Conservation (phyloP, 495 filamentous ascomycete species). For the Daldinia childiae region DNA sequence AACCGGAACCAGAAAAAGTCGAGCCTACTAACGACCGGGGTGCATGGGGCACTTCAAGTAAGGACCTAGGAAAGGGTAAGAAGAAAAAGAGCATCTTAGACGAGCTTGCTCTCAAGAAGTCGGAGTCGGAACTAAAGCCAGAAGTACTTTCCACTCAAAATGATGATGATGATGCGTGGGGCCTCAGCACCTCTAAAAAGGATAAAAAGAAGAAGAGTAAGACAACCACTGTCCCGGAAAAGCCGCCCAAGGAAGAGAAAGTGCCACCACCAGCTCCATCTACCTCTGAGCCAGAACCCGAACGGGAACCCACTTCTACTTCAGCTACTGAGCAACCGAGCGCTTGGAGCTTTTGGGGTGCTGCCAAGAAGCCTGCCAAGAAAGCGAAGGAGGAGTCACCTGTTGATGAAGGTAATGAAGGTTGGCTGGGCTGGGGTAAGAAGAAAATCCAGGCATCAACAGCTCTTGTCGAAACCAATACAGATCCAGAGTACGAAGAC, state of each 20-base stretch:
- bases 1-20: conserved; percentile 21
- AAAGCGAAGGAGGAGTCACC: conserved; percentile 31
- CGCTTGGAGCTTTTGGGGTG: conserved; percentile 53
- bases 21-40: conserved; percentile 6
- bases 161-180: conserved; percentile 46
- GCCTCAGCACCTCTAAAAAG: conserved; percentile 47
- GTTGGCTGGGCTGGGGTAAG: conserved; percentile 47
- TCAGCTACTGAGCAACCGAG: conserved; percentile 40
- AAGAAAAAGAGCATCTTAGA: conserved; percentile 31
- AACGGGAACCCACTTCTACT: not conserved
- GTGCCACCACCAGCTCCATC: not conserved
- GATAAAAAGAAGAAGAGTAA: conserved; percentile 51
- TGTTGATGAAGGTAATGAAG: conserved; percentile 25
- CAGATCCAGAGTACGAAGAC: conserved; percentile 36
- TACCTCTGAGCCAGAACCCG: conserved; percentile 2
- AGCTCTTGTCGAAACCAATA: conserved; percentile 49
- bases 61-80: conserved; percentile 25
- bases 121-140: conserved; percentile 25
- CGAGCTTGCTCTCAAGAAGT: conserved; percentile 19
- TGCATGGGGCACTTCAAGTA: conserved; percentile 10
- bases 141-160: conserved; percentile 5
- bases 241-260: conserved; percentile 21
- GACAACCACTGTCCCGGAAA: not conserved
- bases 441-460: conserved; percentile 49
- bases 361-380: conserved; percentile 48